These are phyloP conservation scores for Moesziomyces globuligerus DNA, from an alignment of 1,284 basidiomycete species.

Conservation along the genomic window DNA sequence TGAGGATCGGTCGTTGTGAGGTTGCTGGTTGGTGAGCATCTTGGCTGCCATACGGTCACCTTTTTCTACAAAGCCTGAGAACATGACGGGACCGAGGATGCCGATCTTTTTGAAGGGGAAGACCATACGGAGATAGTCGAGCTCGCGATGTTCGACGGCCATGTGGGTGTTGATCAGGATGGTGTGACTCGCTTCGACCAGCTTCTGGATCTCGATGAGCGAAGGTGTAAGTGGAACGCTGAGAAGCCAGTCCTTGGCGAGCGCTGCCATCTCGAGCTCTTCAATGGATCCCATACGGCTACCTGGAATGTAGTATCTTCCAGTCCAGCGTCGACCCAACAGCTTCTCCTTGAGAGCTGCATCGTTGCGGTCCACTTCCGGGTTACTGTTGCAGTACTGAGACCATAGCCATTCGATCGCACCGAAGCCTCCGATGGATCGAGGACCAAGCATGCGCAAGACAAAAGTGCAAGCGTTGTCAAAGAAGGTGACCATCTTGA, in stretches of 20 bases:
- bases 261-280: slow-evolving; percentile 3
- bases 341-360: slow-evolving; percentile 3
- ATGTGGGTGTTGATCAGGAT: slow-evolving; percentile 11
- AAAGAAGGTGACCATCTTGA: slow-evolving; percentile 9
- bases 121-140: slow-evolving; percentile 8
- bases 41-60: background rate
- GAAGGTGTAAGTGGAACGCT: slow-evolving; percentile 9
- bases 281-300: slow-evolving; percentile 5
- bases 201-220: slow-evolving; percentile 14
- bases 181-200: slow-evolving; percentile 7
- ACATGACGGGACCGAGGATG: slow-evolving; percentile 9
- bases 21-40: background rate
- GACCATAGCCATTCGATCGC: slow-evolving; percentile 3
- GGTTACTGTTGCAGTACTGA: slow-evolving; percentile 1
- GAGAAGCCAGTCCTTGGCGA: slow-evolving; percentile 11
- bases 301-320: slow-evolving; percentile 7
- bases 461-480: slow-evolving; percentile 12
- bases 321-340: slow-evolving; percentile 1
- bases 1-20: background rate
- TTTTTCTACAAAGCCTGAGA: slow-evolving; percentile 1
- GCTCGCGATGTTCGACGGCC: slow-evolving; percentile 2
- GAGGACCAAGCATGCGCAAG: slow-evolving; percentile 5
- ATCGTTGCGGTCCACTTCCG: slow-evolving; percentile 4
- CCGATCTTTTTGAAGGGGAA: slow-evolving; percentile 4
- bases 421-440: slow-evolving; percentile 9